These are phyloP conservation scores for Ustilago trichophora DNA, from an alignment of 1,284 basidiomycete species.

Conservation along the genomic window DNA sequence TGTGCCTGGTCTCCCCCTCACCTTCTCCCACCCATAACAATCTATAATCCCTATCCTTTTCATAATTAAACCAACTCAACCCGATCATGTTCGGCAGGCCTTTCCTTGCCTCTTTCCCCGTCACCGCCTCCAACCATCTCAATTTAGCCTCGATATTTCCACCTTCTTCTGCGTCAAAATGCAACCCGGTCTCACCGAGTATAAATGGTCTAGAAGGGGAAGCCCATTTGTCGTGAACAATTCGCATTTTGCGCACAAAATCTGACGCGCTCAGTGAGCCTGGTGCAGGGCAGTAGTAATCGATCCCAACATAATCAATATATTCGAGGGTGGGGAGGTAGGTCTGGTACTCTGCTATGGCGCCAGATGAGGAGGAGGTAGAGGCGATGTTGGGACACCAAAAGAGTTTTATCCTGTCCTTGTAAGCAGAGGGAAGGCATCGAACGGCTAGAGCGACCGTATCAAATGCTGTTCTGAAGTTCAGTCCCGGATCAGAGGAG, in stretches of 20 bases:
- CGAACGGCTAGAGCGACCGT: slow-evolving; percentile 24
- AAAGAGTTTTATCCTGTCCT: slow-evolving; percentile 22
- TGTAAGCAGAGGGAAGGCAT: not conserved
- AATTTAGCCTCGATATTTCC: slow-evolving; percentile 9
- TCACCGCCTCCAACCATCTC: slow-evolving; percentile 18
- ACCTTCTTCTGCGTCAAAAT: slow-evolving; percentile 14
- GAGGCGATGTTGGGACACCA: slow-evolving; percentile 46
- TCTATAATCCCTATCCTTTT: slow-evolving; percentile 38
- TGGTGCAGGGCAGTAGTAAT: slow-evolving; percentile 33
- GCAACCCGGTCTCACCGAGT: slow-evolving; percentile 33
- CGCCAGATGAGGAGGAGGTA: slow-evolving; percentile 2
- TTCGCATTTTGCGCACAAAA: slow-evolving; percentile 30
- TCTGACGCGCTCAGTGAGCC: slow-evolving; percentile 11
- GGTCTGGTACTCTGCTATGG: slow-evolving; percentile 16
- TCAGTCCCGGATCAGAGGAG: slow-evolving; percentile 2
- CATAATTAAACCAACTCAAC: slow-evolving; percentile 36
- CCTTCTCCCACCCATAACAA: slow-evolving; percentile 4
- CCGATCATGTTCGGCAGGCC: slow-evolving; percentile 12
- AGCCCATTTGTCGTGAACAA: slow-evolving; percentile 22
- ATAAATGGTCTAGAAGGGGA: slow-evolving; percentile 9
- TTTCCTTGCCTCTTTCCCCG: slow-evolving; percentile 4
- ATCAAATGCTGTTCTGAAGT: slow-evolving; percentile 21
- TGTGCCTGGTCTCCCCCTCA: not conserved
- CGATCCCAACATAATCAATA: slow-evolving; percentile 38
- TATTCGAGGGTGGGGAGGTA: slow-evolving; percentile 14